Conservation (phyloP, 2,329 filamentous ascomycete genomes). For the Madurella mycetomatis region DNA sequence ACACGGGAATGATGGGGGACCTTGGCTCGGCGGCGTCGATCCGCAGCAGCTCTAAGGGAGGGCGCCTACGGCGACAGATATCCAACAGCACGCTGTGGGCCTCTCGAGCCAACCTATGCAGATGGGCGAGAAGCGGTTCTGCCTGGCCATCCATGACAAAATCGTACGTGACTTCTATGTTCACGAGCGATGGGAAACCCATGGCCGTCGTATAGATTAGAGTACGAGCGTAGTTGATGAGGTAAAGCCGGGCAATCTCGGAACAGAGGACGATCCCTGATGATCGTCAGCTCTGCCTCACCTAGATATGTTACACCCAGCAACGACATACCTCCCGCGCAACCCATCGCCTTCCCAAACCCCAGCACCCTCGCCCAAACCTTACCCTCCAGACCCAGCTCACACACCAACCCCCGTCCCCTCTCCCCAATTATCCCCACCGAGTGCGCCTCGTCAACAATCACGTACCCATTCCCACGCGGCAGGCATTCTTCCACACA, state of each 20-base stretch:
- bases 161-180: slow-evolving; percentile 30
- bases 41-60: slow-evolving; percentile 28
- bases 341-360: slow-evolving; percentile 64
- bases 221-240: slow-evolving; percentile 72
- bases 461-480: slow-evolving; percentile 53
- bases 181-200: slow-evolving; percentile 24
- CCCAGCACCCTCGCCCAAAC: slow-evolving; percentile 59
- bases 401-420: slow-evolving; percentile 56
- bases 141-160: slow-evolving; percentile 28
- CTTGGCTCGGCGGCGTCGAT: slow-evolving; percentile 34
- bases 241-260: slow-evolving; percentile 53
- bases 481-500: slow-evolving; percentile 55
- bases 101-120: slow-evolving; percentile 42
- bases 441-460: slow-evolving; percentile 67
- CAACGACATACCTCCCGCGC: slow-evolving; percentile 56
- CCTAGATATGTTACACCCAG: not conserved
- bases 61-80: slow-evolving; percentile 1
- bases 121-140: slow-evolving; percentile 33
- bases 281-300: not conserved
- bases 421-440: slow-evolving; percentile 54
- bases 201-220: slow-evolving; percentile 59
- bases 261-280: slow-evolving; percentile 53
- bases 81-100: slow-evolving; percentile 39
- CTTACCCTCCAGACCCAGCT: slow-evolving; percentile 50
- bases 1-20: slow-evolving; percentile 55